Base-by-base conservation (phyloP, 208 protist genomes). In the Crithidia expoeki region DNA sequence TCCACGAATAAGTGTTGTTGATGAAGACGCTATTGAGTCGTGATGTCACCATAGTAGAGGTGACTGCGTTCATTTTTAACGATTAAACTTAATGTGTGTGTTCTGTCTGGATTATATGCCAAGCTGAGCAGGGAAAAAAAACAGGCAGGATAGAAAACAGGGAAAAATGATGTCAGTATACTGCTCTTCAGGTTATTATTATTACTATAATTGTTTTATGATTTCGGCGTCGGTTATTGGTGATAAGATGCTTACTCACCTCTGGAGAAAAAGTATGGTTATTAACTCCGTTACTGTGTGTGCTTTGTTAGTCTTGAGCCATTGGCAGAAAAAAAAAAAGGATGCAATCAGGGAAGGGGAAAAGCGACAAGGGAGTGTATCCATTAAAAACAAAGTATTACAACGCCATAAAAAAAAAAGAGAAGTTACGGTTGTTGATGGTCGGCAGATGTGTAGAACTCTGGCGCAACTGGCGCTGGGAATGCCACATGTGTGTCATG, bases 1-100 rank as follows among this genome's bases (percentile, higher is more conserved):
- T 25, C 84, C 84, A 89, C 36, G 74, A 71, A 0, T 30, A 47
- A 12, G 44, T 75, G 58, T 34, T 74, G 25, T 21, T 33, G 11
- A 89, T 71, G 61, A 84, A 77, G 10, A 86, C 57, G 27, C 72
- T 71, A 19, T 56, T 23, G 9, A 80, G 14, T 7, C 61, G 53
- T 1, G 69, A 51, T 7, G 53, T 25, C 4, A 72, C 57, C 10
- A 55, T 51, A 21, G 69, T n/a, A 19, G 74, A 66, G 17, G 80
- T 78, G 30, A 70, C 72, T 11, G 44, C 44, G 19, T 63, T 59
- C 68, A 75, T 75, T 7, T 47, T 0, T 44, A 44, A 50, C 46
- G 14, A 50, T 50, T 21, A n/a, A n/a, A n/a, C n/a, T n/a, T n/a
- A n/a, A n/a, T n/a, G n/a, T n/a, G n/a, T n/a, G n/a, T n/a, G n/a